A percentile compares a stretch with the other conserved stretches of the same genome.
Evolutionary conservation across 805 yeast species (phyloP).

Genomic region (Candida rishiriensis): DNA sequence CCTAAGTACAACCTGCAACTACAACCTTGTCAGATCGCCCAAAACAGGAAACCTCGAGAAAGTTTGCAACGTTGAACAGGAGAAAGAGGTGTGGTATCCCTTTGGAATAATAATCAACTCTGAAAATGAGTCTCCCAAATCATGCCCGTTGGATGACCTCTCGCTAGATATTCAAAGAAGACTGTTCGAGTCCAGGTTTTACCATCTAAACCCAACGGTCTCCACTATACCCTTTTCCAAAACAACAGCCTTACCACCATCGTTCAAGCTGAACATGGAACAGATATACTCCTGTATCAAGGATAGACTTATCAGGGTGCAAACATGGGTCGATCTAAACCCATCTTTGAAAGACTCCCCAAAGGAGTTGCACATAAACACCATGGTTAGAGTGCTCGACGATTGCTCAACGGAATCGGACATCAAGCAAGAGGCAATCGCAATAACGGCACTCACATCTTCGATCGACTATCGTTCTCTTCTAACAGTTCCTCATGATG

Average conservation of each 20-base stretch:
- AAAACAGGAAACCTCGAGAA: conserved; percentile 1
- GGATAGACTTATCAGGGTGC: conserved; percentile 32
- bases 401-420: conserved; percentile 1
- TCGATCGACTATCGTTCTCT: conserved; percentile 28
- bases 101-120: conserved; percentile 19
- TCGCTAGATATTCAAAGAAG: conserved; percentile 2
- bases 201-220: conserved; percentile 24
- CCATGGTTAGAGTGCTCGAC: conserved; percentile 31
- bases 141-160: conserved; percentile 5
- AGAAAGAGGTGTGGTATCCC: conserved; percentile 19
- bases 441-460: conserved; percentile 18
- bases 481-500: conserved; percentile 18
- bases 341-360: conserved; percentile 6
- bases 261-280: conserved; percentile 9
- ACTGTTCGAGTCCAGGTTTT: conserved; percentile 23
- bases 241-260: background rate
- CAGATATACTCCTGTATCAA: conserved; percentile 8
- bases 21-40: conserved; percentile 8
- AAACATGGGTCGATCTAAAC: conserved; percentile 39
- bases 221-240: conserved; percentile 6
- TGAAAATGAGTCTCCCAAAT: background rate
- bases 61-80: conserved; percentile 1
- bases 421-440: conserved; percentile 10
- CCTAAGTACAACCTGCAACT: conserved; percentile 10
- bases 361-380: conserved; percentile 18